Evolutionary conservation across 2,329 filamentous ascomycete genomes (phyloP).

Genomic region (Fusarium sp.): DNA sequence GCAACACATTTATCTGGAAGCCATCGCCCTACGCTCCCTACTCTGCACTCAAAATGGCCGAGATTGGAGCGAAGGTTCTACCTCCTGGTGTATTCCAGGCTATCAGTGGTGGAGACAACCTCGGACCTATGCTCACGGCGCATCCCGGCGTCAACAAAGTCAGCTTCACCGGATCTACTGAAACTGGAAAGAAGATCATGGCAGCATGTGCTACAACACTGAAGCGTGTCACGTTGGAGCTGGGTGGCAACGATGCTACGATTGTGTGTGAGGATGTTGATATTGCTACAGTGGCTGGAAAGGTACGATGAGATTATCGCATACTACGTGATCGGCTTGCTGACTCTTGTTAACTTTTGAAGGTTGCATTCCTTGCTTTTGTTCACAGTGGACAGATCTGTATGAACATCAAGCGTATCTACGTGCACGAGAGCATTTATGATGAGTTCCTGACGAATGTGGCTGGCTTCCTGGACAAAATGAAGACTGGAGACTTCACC

Average conservation of each 20-base stretch:
- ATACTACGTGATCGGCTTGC: no score
- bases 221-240: conserved; percentile 71
- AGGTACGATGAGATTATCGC: neutral
- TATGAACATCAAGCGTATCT: conserved; percentile 12
- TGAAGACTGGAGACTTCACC: conserved; percentile 61
- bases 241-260: conserved; percentile 45
- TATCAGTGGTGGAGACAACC: conserved; percentile 69
- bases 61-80: conserved; percentile 68
- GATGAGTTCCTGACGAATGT: neutral
- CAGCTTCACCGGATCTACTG: conserved; percentile 72
- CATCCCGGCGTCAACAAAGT: conserved; percentile 72
- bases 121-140: conserved; percentile 68
- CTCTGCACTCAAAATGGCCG: conserved; percentile 68
- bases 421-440: conserved; percentile 7
- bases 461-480: neutral
- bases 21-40: conserved; percentile 70
- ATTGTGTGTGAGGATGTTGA: conserved; percentile 14
- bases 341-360: fast-evolving
- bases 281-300: conserved; percentile 2
- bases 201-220: conserved; percentile 55
- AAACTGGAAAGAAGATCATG: conserved; percentile 64
- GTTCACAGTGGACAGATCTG: neutral
- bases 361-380: conserved; percentile 1
- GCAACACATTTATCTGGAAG: conserved; percentile 68
- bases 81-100: conserved; percentile 73